Conservation (phyloP, 352 stramenopile genomes). For the Vaucheria bursata region DNA sequence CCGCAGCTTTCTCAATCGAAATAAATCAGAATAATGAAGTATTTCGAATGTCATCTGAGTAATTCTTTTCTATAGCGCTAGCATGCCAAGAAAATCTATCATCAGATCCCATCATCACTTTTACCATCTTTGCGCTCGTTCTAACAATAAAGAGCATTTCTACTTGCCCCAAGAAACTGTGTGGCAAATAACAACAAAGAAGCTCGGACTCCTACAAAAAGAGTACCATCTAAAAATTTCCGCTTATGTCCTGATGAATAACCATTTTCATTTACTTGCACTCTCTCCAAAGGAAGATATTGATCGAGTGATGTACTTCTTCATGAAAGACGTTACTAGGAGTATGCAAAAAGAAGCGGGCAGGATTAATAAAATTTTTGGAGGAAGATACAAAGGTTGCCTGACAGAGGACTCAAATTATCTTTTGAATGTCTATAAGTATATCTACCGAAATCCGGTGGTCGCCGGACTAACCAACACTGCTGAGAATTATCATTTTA, state of each 20-base stretch:
- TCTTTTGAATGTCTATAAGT: constrained; percentile 1
- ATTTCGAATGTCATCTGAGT: too few species aligned
- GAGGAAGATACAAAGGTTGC: background rate
- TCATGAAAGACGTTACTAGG: background rate
- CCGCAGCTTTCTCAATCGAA: too few species aligned
- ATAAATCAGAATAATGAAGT: too few species aligned
- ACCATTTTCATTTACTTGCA: background rate
- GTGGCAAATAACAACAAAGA: background rate
- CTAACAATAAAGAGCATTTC: background rate
- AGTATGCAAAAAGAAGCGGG: background rate
- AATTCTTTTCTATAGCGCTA: too few species aligned
- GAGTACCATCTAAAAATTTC: background rate
- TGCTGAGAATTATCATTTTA: background rate
- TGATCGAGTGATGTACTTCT: background rate
- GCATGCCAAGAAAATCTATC: background rate
- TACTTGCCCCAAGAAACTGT: background rate
- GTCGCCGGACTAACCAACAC: background rate
- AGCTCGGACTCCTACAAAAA: background rate
- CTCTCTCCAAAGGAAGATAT: background rate
- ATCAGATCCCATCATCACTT: background rate
- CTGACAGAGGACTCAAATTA: background rate
- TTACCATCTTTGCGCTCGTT: background rate
- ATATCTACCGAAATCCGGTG: background rate
- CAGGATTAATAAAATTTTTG: constrained; percentile 2
- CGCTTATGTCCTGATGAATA: background rate